These are phyloP conservation scores for Fusarium nurragi DNA, from an alignment of 2,329 filamentous ascomycete genomes.

Conservation along the genomic window DNA sequence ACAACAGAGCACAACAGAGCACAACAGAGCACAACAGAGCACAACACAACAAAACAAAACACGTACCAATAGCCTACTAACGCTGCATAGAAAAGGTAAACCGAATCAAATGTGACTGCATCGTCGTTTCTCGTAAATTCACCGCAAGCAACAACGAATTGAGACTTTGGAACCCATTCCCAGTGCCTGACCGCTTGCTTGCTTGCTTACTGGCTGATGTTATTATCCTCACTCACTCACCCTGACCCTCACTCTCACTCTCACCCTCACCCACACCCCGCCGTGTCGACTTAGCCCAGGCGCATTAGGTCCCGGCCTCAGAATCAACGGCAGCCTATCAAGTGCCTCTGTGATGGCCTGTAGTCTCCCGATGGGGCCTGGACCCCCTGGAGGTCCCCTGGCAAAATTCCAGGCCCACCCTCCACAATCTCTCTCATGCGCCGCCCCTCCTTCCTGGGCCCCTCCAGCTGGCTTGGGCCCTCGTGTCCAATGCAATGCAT, in stretches of 20 bases:
- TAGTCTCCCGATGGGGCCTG: conserved; percentile 30
- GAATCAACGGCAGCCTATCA: conserved; percentile 31
- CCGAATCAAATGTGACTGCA: not conserved
- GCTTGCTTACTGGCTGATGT: not conserved
- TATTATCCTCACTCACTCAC: not conserved
- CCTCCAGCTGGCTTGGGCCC: not conserved
- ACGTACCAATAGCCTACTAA: too few species aligned
- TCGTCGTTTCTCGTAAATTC: not conserved
- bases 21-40: conserved; percentile 15
- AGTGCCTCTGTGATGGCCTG: conserved; percentile 10
- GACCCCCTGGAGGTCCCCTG: conserved; percentile 7
- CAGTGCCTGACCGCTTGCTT: conserved; percentile 8
- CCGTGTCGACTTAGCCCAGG: conserved; percentile 20
- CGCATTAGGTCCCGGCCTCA: conserved; percentile 36
- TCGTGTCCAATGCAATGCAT: conserved; percentile 5
- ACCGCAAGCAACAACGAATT: not conserved
- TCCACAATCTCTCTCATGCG: not conserved
- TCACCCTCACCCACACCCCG: conserved; percentile 4
- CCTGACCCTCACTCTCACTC: not conserved
- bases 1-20: conserved; percentile 11
- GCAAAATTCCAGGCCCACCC: conserved; percentile 10
- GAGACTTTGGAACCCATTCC: not conserved
- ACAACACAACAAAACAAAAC: conserved; percentile 15
- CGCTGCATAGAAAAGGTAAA: not conserved
- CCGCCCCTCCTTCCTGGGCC: conserved; percentile 18